Base-by-base conservation (phyloP, 768 basidiomycete genomes). In the Lactarius tabidus region DNA sequence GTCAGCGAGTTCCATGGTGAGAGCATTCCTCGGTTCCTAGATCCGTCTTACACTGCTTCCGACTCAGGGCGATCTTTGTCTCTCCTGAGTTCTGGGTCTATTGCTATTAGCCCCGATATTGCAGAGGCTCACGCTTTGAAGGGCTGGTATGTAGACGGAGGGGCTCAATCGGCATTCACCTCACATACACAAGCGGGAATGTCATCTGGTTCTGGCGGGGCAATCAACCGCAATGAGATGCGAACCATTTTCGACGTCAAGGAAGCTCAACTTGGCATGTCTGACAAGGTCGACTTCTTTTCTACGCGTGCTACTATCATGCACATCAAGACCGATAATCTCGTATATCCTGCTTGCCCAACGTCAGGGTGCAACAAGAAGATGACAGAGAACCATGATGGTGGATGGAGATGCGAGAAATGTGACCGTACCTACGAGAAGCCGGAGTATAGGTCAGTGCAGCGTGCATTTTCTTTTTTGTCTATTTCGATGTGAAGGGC, bases 41-140 rank as follows among this genome's bases (percentile, higher is more conserved):
- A 53, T 64, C 62, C 62, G 51, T 68, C 66, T 67, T 53, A 55
- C 41, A 39, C 12, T 64, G 57, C 26, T 60, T 26, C 23, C 6
- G 31, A 18, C 12, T 45, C 58, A 91, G 92, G 93, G 18, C 86
- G 94, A 59, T 90, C 84, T 1, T 82, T 99, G 56, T 94, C 93
- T 1, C 89, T 92, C 86, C 79, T 86, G 69, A 88, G 86, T 72
- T 84, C 87, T 6, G 91, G 90, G 64, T 85, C 84, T 3, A 89
- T 97, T 87, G 78, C 83, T n/a, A 73, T 91, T 70, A 88, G 94
- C 69, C 96, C 96, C 7, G 93, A 98, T 69, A 90, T 95, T n/a
- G 80, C 84, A n/a, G 92, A 95, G 62, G 91, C 91, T 1, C 92
- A 94, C 72, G 72, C 78, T 2, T 81, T 98, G 51, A 85, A 93